These are phyloP conservation scores for Alternaria rosae DNA, from an alignment of 2,329 filamentous ascomycete genomes.

Conservation along the genomic window DNA sequence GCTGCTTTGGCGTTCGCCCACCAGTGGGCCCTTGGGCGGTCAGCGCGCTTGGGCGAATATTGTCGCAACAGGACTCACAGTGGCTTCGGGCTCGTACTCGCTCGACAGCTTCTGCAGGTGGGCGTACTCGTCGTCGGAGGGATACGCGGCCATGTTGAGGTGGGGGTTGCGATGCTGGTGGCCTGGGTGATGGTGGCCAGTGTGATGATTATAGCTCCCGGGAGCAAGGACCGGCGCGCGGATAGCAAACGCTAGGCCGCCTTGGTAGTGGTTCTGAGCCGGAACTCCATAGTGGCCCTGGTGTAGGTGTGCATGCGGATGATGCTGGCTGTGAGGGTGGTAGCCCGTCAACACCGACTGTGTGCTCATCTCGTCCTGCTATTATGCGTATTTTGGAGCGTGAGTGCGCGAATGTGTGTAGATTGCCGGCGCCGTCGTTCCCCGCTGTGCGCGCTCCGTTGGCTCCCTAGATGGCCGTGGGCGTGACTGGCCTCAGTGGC, in stretches of 20 bases:
- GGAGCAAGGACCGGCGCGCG: slow-evolving; percentile 51
- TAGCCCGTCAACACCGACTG: slow-evolving; percentile 41
- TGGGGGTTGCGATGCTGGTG: slow-evolving; percentile 34
- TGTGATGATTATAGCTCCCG: slow-evolving; percentile 43
- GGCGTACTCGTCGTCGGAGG: slow-evolving; percentile 63
- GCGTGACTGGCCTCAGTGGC: slow-evolving; percentile 34
- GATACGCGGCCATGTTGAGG: slow-evolving; percentile 49
- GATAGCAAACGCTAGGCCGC: slow-evolving; percentile 39
- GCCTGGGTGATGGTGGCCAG: slow-evolving; percentile 41
- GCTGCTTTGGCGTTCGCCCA: slow-evolving; percentile 80
- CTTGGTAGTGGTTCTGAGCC: slow-evolving; percentile 37
- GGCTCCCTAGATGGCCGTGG: slow-evolving; percentile 19
- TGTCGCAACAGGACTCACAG: slow-evolving; percentile 54
- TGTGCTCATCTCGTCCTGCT: slow-evolving; percentile 36
- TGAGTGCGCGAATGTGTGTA: slow-evolving; percentile 12
- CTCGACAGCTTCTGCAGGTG: slow-evolving; percentile 69
- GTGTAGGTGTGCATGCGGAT: slow-evolving; percentile 17
- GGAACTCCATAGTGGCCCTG: slow-evolving; percentile 35
- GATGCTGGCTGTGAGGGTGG: slow-evolving; percentile 21
- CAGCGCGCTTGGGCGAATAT: slow-evolving; percentile 20
- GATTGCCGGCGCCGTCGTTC: slow-evolving; percentile 16
- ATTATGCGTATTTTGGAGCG: not conserved
- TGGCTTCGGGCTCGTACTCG: slow-evolving; percentile 65
- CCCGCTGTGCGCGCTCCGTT: slow-evolving; percentile 16
- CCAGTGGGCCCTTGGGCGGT: slow-evolving; percentile 74